Conservation (phyloP, 306 rosid genomes). For the Urtica urens region DNA sequence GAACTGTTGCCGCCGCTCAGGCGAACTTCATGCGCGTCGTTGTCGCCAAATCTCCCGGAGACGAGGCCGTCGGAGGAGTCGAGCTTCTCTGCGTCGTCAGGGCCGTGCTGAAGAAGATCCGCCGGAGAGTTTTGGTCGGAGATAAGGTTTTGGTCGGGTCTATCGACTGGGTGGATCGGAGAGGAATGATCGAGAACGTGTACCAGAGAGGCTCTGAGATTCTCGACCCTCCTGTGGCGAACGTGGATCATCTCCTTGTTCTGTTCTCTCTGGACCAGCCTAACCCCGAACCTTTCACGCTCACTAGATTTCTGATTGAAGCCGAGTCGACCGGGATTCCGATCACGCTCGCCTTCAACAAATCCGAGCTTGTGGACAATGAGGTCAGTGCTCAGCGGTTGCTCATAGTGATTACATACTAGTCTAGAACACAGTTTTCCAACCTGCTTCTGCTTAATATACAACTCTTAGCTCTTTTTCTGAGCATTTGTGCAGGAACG, state of each 20-base stretch:
- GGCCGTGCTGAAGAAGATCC: conserved; percentile 82
- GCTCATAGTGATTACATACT: not conserved
- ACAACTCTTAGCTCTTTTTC: too few relatives aligned
- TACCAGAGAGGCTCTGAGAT: conserved; percentile 60
- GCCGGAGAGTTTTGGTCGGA: conserved; percentile 82
- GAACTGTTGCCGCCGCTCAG: conserved; percentile 85
- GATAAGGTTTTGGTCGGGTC: conserved; percentile 85
- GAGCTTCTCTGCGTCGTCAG: conserved; percentile 79
- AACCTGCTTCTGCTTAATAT: too few relatives aligned
- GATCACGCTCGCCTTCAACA: conserved; percentile 66
- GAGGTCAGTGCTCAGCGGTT: conserved; percentile 47
- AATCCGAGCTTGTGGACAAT: conserved; percentile 66
- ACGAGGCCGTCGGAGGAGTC: conserved; percentile 12
- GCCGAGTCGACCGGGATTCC: conserved; percentile 81
- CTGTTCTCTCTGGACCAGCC: conserved; percentile 82
- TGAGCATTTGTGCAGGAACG: too few relatives aligned
- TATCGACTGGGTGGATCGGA: conserved; percentile 78
- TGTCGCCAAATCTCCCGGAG: conserved; percentile 33
- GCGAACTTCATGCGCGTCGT: conserved; percentile 99
- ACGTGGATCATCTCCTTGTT: conserved; percentile 72
- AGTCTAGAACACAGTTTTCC: too few relatives aligned
- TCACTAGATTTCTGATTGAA: conserved; percentile 67
- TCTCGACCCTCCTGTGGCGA: conserved; percentile 88
- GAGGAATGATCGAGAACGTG: conserved; percentile 85
- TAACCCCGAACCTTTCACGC: conserved; percentile 53